These are phyloP conservation scores for Clitoria ternatea DNA, from an alignment of 306 rosid genomes.

Conservation along the genomic window DNA sequence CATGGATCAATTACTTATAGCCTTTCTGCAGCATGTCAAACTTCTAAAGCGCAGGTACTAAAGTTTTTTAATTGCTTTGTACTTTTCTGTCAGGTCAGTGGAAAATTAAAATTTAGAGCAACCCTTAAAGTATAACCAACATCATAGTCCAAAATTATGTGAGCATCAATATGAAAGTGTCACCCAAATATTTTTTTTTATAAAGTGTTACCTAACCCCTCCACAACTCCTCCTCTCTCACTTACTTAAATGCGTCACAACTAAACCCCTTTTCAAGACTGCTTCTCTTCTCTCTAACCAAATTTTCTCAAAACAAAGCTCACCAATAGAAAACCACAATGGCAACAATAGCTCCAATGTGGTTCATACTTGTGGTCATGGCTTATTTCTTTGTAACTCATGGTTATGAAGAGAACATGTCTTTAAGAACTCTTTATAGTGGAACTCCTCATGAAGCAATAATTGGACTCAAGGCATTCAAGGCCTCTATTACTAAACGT, in stretches of 20 bases:
- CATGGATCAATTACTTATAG: too few species aligned
- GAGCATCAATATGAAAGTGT: slow-evolving; percentile 24
- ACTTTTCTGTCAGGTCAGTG: slow-evolving; percentile 14
- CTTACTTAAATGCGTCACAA: slow-evolving; percentile 5
- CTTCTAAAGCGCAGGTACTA: slow-evolving; percentile 21
- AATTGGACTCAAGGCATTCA: slow-evolving; percentile 39
- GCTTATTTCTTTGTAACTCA: slow-evolving; percentile 10
- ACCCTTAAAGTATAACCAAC: not conserved
- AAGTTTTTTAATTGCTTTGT: slow-evolving; percentile 33
- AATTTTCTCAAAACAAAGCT: not conserved
- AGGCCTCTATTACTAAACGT: slow-evolving; percentile 34
- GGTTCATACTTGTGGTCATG: slow-evolving; percentile 23
- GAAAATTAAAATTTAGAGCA: not conserved
- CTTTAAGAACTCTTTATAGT: not conserved
- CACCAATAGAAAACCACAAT: slow-evolving; percentile 26
- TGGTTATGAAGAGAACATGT: slow-evolving; percentile 23
- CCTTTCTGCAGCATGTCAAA: slow-evolving; percentile 33
- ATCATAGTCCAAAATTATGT: not conserved
- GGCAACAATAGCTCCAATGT: slow-evolving; percentile 13
- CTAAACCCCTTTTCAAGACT: slow-evolving; percentile 18
- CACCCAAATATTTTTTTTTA: slow-evolving; percentile 24
- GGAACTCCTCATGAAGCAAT: slow-evolving; percentile 21
- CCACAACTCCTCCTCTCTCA: slow-evolving; percentile 18
- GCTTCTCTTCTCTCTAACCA: not conserved
- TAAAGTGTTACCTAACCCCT: slow-evolving; percentile 36